phyloP scores from a whole-genome alignment of 2,329 filamentous ascomycete genomes.

The Neonectria magnoliae region DNA sequence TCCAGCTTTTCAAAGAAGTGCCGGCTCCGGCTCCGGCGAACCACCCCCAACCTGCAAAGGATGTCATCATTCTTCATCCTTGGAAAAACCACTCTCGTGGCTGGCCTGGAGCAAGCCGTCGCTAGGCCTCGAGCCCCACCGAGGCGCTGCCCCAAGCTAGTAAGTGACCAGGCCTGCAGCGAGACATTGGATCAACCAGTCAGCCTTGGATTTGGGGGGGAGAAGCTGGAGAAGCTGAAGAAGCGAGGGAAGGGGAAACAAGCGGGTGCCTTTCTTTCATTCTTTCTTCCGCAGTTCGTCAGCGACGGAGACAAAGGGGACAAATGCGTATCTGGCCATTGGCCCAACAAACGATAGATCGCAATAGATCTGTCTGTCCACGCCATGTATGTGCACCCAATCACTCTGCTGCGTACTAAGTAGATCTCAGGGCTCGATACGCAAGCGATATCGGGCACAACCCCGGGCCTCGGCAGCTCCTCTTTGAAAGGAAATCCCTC shows the following conservation, averaged over 20 bases:
- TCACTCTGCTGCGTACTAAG: slow-evolving; percentile 18
- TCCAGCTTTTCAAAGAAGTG: slow-evolving; percentile 2
- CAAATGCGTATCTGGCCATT: slow-evolving; percentile 11
- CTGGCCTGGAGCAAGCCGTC: slow-evolving; percentile 22
- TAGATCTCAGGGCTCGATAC: slow-evolving; percentile 31
- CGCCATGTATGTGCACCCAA: slow-evolving; percentile 23
- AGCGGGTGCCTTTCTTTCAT: neutral
- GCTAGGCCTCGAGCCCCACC: slow-evolving; percentile 16
- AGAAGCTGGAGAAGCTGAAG: neutral
- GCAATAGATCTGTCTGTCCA: slow-evolving; percentile 1
- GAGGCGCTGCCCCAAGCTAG: slow-evolving; percentile 11
- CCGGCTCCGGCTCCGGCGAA: slow-evolving; percentile 16
- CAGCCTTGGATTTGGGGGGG: slow-evolving; percentile 2
- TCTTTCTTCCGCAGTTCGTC: neutral
- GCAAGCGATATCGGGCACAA: slow-evolving; percentile 37
- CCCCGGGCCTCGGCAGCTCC: slow-evolving; percentile 38
- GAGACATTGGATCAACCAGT: neutral
- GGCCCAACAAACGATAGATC: slow-evolving; percentile 10
- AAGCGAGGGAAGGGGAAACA: slow-evolving; percentile 3
- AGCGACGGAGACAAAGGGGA: neutral
- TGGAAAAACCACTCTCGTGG: slow-evolving; percentile 12
- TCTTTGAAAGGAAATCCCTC: slow-evolving; percentile 17
- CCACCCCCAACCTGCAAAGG: neutral
- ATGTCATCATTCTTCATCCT: slow-evolving; percentile 21
- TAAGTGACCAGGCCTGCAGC: slow-evolving; percentile 8